Evolutionary conservation across 257 asterid species (phyloP), one percentile per base, ranked within the genome.

Genomic region (Pogostemon cablin): DNA sequence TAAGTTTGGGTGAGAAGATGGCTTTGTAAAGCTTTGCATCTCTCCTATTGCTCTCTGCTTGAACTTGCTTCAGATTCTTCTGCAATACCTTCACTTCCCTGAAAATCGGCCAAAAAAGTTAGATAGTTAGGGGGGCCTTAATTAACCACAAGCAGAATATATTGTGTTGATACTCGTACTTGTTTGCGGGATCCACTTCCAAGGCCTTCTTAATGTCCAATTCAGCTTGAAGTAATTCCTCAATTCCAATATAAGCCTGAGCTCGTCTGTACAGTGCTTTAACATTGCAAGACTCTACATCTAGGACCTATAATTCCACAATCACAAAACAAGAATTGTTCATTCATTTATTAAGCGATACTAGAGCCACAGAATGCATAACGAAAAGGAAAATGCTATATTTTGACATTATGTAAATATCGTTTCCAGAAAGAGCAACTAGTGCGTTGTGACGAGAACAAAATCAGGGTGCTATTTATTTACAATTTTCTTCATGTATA

Each of bases 261-360:
- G 95, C 90, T 73, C 95, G 83, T 61, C 95, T 76, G 68, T 87
- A 87, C 40, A 90, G 81, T 6, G 96, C 96, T 76, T 90, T 90
- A 65, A 90, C 95, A 46, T 87, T 86, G 86, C 80, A 85, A 48
- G 77, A 81, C 77, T 89, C 91, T 44, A 81, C 62, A 54, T 79
- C 81, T 39, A 89, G 85, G 72, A 85, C 85, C 96, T 89, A 60
- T 17, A 52, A 47, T 44, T 25, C 32, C 32, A 15, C n/a, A 41
- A 39, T 59, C 40, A 39, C 8, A 59, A 40, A 25, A 61, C 32
- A 3, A 50, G 54, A 55, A 50, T 59, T 32, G 5, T 4, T 9
- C 35, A 20, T 37, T 66, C 40, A 65, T 8, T 8, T 42, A 46
- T 38, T 35, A 37, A 47, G 53, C 17, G 0, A 66, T 3, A 39